A percentile compares a stretch with the other conserved stretches of the same genome.
These are phyloP conservation scores for Salmacisia buchloeana DNA, from an alignment of 1,284 basidiomycete genomes.

Conservation along the genomic window DNA sequence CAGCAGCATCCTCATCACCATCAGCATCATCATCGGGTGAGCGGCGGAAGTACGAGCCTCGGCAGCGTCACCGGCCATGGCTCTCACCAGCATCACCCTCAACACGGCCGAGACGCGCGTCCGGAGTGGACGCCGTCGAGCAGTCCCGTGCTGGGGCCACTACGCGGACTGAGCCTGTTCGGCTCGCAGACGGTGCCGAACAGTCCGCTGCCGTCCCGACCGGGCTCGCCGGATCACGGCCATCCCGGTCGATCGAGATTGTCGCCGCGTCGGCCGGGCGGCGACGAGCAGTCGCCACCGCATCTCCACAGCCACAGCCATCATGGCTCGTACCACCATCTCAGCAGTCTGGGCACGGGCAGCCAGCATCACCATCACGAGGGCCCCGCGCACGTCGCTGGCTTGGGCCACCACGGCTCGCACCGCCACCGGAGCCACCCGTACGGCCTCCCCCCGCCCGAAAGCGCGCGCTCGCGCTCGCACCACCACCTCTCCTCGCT, in stretches of 20 bases:
- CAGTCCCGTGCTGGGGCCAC: conserved; percentile 46
- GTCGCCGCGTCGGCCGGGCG: neutral
- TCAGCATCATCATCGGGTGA: too few relatives aligned
- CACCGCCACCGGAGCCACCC: conserved; percentile 46
- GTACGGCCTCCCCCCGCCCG: conserved; percentile 23
- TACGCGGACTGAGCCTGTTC: conserved; percentile 46
- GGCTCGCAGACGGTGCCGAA: conserved; percentile 44
- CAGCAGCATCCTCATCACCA: too few relatives aligned
- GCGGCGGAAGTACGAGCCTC: too few relatives aligned
- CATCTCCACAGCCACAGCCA: conserved; percentile 8
- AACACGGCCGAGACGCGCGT: conserved; percentile 1
- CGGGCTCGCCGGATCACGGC: conserved; percentile 37
- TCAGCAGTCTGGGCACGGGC: conserved; percentile 12
- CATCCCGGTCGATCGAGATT: conserved; percentile 1
- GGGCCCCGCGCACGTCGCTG: conserved; percentile 40
- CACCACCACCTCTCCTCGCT: conserved; percentile 45
- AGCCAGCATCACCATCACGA: conserved; percentile 20
- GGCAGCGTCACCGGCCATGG: neutral
- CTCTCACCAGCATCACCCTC: neutral
- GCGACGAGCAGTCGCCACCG: conserved; percentile 12
- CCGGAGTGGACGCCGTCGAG: conserved; percentile 45
- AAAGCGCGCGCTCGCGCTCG: conserved; percentile 32
- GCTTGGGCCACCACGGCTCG: conserved; percentile 42
- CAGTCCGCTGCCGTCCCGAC: conserved; percentile 39
- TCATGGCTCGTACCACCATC: conserved; percentile 12